Evolutionary conservation across 352 stramenopile genomes (phyloP), one percentile per base, ranked within the genome.

Genomic region (Phytophthora cryptogea): DNA sequence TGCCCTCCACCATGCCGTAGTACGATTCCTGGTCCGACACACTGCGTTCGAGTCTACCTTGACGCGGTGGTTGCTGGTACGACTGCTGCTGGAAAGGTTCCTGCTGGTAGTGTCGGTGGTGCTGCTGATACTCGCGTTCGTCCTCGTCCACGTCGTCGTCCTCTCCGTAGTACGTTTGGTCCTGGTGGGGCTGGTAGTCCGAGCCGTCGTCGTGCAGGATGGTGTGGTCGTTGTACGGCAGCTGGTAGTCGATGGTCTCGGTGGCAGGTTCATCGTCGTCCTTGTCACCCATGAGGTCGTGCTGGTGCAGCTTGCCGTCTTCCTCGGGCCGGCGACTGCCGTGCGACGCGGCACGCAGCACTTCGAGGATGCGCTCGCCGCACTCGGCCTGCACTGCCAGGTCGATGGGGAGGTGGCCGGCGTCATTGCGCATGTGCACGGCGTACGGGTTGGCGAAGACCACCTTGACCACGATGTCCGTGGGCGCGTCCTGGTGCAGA

Each of bases 401-500:
- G 54, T 92, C 83, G 64, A 90, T 83, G 27, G 83, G 81, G 27
- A 90, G 35, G 44, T 90, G 83, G 4, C 81, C 81, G n/a, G 83
- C 83, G 37, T 89, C 78, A 46, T 90, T 92, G 54, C 76, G 77
- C 54, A 87, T 59, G 47, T 85, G 77, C 28, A 89, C 80, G 7
- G 79, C 80, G 58, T 86, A 79, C 36, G 81, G 83, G 67, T 92
- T 90, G 20, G 79, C 83, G 43, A 90, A 89, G 16, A 92, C 72
- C 57, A 92, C 83, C 58, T 90, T 90, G 59, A 92, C 73, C 27
- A 92, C 72, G 51, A 90, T 76, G 44, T 92, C 81, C 1, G 78
- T 88, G 11, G 81, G 76, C 47, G 83, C 71, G 54, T 86, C 68
- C 54, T 92, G 83, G 64, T 92, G 83, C 54, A 92, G 63, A 66